These are phyloP conservation scores for Taiozyma sp. DNA, from an alignment of 1,139 yeast genomes.

Conservation along the genomic window DNA sequence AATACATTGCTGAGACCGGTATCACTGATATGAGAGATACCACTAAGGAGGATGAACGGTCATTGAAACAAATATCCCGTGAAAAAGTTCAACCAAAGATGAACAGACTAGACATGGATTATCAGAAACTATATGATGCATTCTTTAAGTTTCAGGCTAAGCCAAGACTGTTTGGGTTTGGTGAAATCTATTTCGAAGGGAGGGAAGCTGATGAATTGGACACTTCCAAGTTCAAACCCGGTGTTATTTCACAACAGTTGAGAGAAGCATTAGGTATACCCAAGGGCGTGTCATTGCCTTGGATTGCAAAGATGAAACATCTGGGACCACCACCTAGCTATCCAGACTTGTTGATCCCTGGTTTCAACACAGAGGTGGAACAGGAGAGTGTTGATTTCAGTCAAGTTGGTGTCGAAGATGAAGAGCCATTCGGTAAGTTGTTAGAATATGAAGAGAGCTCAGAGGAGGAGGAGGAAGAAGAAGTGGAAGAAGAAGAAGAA, in stretches of 20 bases:
- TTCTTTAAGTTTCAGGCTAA: slow-evolving; percentile 78
- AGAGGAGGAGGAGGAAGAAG: slow-evolving; percentile 10
- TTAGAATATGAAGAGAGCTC: slow-evolving; percentile 28
- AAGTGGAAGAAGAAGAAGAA: slow-evolving; percentile 12
- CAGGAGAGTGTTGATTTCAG: slow-evolving; percentile 13
- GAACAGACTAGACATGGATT: slow-evolving; percentile 86
- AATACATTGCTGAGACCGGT: slow-evolving; percentile 77
- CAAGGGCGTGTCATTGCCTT: slow-evolving; percentile 68
- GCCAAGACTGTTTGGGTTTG: slow-evolving; percentile 64
- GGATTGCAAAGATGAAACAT: slow-evolving; percentile 70
- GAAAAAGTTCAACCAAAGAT: slow-evolving; percentile 87
- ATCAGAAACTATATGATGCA: slow-evolving; percentile 77
- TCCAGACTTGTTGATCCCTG: slow-evolving; percentile 55
- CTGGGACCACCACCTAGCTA: slow-evolving; percentile 88
- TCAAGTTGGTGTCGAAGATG: slow-evolving; percentile 9
- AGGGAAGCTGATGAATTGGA: slow-evolving; percentile 50
- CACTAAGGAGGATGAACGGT: slow-evolving; percentile 42
- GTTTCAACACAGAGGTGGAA: slow-evolving; percentile 35
- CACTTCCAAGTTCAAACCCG: slow-evolving; percentile 52
- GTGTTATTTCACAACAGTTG: slow-evolving; percentile 55
- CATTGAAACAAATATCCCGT: slow-evolving; percentile 71
- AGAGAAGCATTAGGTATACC: slow-evolving; percentile 68
- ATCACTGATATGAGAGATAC: slow-evolving; percentile 81
- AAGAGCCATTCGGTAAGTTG: slow-evolving; percentile 41
- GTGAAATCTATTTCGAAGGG: slow-evolving; percentile 81